Conservation (phyloP, 768 basidiomycete species). For the Kwoniella shandongensis region DNA sequence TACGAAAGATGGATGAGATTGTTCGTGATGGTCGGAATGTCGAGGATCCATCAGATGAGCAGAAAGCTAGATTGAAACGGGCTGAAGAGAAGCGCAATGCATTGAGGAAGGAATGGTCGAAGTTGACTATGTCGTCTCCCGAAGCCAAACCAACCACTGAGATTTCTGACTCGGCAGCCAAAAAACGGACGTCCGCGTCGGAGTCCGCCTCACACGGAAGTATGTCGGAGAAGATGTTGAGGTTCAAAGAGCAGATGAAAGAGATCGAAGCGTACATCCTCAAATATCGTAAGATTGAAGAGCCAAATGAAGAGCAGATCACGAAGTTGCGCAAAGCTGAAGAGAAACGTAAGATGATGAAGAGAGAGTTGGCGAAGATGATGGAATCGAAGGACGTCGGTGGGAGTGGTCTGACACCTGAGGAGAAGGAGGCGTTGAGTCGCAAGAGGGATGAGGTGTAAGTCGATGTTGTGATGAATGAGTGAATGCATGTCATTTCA, state of each 20-base stretch:
- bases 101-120: slow-evolving; percentile 1
- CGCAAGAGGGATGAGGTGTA: background rate
- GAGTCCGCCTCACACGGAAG: too few relatives aligned
- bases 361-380: slow-evolving; percentile 4
- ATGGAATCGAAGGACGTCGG: slow-evolving; percentile 16
- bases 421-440: slow-evolving; percentile 21
- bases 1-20: slow-evolving; percentile 14
- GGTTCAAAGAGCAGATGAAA: background rate
- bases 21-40: background rate
- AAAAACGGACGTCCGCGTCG: too few relatives aligned
- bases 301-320: slow-evolving; percentile 4
- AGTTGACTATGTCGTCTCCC: background rate
- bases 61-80: slow-evolving; percentile 4
- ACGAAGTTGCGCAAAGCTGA: slow-evolving; percentile 4
- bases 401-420: slow-evolving; percentile 27
- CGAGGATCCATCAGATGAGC: slow-evolving; percentile 2
- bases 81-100: slow-evolving; percentile 9
- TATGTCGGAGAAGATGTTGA: slow-evolving; percentile 2
- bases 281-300: background rate
- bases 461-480: background rate
- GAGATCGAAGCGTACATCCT: slow-evolving; percentile 13
- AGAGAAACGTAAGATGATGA: background rate
- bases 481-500: background rate
- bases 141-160: background rate
- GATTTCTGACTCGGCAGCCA: background rate